Percentiles rank a stretch among this genome's conserved stretches.
Conservation (phyloP, 2,329 filamentous ascomycete species). For the Simplicillium sp. region DNA sequence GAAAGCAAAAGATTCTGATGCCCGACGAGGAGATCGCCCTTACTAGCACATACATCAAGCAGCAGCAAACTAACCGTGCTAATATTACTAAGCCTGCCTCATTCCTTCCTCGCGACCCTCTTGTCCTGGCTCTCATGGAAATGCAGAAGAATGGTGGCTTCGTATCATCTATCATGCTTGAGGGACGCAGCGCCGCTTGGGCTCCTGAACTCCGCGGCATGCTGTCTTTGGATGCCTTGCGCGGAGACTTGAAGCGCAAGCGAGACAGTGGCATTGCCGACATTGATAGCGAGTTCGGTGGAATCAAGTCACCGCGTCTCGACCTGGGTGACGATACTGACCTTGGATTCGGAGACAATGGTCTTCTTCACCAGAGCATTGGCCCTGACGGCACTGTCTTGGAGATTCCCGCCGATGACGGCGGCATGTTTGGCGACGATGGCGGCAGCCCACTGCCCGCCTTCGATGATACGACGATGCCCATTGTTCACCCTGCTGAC, state of each 20-base stretch:
- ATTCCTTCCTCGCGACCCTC: constrained; percentile 80
- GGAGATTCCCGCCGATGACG: constrained; percentile 54
- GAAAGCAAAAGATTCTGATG: constrained; percentile 69
- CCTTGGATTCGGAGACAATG: constrained; percentile 33
- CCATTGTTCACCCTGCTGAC: constrained; percentile 71
- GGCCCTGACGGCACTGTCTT: constrained; percentile 52
- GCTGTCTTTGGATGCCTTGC: constrained; percentile 75
- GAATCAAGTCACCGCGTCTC: constrained; percentile 59
- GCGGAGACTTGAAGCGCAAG: constrained; percentile 84
- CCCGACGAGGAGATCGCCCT: constrained; percentile 77
- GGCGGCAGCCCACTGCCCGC: constrained; percentile 43
- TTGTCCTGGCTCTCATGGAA: constrained; percentile 78
- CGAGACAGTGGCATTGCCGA: constrained; percentile 80
- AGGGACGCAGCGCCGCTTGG: constrained; percentile 70
- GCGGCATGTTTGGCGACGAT: constrained; percentile 33
- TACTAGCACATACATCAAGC: constrained; percentile 67
- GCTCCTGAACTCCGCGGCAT: constrained; percentile 89
- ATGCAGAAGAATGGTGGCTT: constrained; percentile 90
- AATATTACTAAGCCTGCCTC: constrained; percentile 76
- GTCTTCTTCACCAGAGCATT: constrained; percentile 42
- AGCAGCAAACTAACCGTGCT: constrained; percentile 76
- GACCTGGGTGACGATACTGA: constrained; percentile 61
- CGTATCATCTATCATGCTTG: constrained; percentile 76
- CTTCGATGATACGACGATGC: constrained; percentile 71
- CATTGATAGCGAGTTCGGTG: constrained; percentile 57